Conservation (phyloP, 2,329 filamentous ascomycete species). For the Aureobasidium namibiae region DNA sequence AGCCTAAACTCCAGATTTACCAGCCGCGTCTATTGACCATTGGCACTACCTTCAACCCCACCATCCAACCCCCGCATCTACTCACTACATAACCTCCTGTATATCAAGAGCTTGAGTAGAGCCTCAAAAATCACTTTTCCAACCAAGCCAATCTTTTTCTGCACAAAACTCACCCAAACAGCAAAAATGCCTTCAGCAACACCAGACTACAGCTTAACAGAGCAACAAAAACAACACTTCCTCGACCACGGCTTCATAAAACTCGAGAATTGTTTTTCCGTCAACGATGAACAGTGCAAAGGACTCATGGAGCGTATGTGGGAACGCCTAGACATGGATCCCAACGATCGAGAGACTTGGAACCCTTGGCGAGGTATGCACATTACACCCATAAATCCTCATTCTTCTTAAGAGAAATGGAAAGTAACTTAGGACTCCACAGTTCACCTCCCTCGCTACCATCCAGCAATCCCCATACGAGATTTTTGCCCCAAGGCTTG, state of each 20-base stretch:
- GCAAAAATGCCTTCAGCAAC: background rate
- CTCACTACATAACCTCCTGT: too few species aligned
- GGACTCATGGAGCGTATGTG: conserved; percentile 38
- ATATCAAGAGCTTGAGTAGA: too few species aligned
- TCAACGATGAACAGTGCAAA: conserved; percentile 33
- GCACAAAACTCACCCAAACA: too few species aligned
- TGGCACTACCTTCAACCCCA: too few species aligned
- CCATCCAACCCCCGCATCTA: too few species aligned
- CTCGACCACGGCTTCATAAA: conserved; percentile 48
- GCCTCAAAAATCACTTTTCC: too few species aligned
- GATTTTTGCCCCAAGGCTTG: conserved; percentile 58
- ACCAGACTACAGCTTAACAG: conserved; percentile 27
- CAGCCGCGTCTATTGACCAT: too few species aligned
- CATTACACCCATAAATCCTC: conserved; percentile 25
- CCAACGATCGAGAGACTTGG: conserved; percentile 59
- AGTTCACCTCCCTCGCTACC: conserved; percentile 27
- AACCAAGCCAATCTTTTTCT: too few species aligned
- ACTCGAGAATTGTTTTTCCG: conserved; percentile 44
- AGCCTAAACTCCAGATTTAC: too few species aligned
- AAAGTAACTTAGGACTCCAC: too few species aligned
- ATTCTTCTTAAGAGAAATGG: too few species aligned
- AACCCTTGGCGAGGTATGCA: conserved; percentile 44
- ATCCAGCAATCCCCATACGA: background rate
- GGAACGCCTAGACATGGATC: conserved; percentile 57
- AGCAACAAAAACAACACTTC: conserved; percentile 45